Conservation (phyloP, 257 asterid genomes). For the Dorcoceras hygrometricum region DNA sequence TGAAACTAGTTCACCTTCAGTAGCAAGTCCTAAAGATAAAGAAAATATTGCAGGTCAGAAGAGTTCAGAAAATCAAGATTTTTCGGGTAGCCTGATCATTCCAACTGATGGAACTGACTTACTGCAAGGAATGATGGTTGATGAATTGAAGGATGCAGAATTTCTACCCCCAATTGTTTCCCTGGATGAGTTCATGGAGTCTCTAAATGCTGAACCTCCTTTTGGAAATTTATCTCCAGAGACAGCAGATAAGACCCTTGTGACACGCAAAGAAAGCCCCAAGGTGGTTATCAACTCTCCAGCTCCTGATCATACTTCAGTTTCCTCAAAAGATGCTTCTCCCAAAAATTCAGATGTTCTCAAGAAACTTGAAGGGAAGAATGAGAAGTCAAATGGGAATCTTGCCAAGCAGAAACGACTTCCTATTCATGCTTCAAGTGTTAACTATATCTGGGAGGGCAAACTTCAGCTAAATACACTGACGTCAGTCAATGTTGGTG, state of each 20-base stretch:
- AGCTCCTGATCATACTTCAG: slow-evolving; percentile 37
- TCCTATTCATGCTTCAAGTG: slow-evolving; percentile 30
- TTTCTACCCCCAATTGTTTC: slow-evolving; percentile 91
- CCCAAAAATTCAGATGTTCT: slow-evolving; percentile 34
- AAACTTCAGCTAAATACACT: slow-evolving; percentile 59
- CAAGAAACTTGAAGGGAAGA: slow-evolving; percentile 24
- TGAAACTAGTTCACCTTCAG: slow-evolving; percentile 37
- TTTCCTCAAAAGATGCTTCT: slow-evolving; percentile 35
- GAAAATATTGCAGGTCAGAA: slow-evolving; percentile 38
- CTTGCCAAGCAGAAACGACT: slow-evolving; percentile 34
- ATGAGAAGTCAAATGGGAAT: slow-evolving; percentile 27
- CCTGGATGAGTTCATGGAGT: slow-evolving; percentile 94
- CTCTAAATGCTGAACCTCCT: slow-evolving; percentile 92
- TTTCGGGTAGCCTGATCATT: slow-evolving; percentile 60
- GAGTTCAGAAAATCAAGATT: slow-evolving; percentile 52
- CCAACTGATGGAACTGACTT: slow-evolving; percentile 87
- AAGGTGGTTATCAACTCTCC: slow-evolving; percentile 27
- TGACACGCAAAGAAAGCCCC: slow-evolving; percentile 37
- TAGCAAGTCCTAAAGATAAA: slow-evolving; percentile 38
- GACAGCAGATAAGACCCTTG: slow-evolving; percentile 33
- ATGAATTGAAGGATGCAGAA: slow-evolving; percentile 80
- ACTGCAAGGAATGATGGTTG: slow-evolving; percentile 96
- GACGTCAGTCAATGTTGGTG: slow-evolving; percentile 54
- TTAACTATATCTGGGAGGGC: slow-evolving; percentile 70
- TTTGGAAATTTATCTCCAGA: slow-evolving; percentile 61